Base-by-base conservation (phyloP, 2,329 filamentous ascomycete species). In the Alternaria alternata region DNA sequence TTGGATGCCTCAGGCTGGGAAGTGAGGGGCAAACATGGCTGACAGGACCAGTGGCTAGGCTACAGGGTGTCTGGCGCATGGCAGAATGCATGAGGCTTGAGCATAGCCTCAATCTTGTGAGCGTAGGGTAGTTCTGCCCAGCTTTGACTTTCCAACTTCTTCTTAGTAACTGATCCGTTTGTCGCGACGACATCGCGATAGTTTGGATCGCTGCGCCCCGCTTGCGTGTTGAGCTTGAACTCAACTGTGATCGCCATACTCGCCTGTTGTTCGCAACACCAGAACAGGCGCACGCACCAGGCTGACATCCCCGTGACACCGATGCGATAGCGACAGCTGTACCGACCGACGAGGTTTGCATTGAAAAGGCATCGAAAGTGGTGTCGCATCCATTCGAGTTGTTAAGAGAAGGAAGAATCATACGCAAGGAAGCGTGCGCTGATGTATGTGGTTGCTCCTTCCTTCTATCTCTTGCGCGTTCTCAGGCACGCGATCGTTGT, bases 361-460 rank as follows among this genome's bases (percentile, higher is more conserved):
- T 51, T 59, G 54, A 64, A 55, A 61, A 61, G 36, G 51, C 51
- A 22, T 57, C 55, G 11, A 48, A 53, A 61, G 46, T 24, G 57
- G 63, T 67, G 67, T 75, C 74, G 69, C 70, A 59, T 67, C 42
- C 55, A 57, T 52, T 24, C 49, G 44, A 51, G 49, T n/a, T 30
- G 36, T 56, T 11, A 57, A 62, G 57, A 61, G 62, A 63, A 54
- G 58, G 59, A 56, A 60, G 30, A 47, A 52, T 54, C 7, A 54
- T 59, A 59, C 60, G 65, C 64, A 62, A 57, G 66, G 32, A 46
- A 64, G 59, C 54, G 68, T 69, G 72, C 63, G 69, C 68, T 72
- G 69, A 74, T 77, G 74, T 77, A 77, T 64, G 73, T 76, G 65
- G 61, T 41, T 68, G 70, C 69, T 68, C 63, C 56, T 70, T 75